These are phyloP conservation scores for Metschnikowia peoriensis DNA, from an alignment of 805 yeast species.

Conservation along the genomic window DNA sequence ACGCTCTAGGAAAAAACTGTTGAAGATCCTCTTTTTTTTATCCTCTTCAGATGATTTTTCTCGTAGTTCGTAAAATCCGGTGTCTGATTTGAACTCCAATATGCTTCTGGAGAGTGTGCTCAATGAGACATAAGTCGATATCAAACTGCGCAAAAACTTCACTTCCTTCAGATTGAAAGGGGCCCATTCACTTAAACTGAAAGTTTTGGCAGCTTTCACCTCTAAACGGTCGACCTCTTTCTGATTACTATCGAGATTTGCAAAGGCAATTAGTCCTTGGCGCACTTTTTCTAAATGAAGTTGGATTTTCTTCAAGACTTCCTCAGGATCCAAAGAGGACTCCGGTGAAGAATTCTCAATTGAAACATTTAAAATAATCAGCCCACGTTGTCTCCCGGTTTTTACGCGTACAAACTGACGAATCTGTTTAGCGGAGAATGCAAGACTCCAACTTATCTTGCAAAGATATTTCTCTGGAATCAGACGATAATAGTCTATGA, in stretches of 20 bases:
- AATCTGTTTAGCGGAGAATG: not conserved
- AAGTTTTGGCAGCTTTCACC: not conserved
- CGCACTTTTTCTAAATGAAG: not conserved
- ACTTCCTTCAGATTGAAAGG: not conserved
- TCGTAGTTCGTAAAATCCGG: not conserved
- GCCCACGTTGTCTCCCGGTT: not conserved
- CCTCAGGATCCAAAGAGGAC: not conserved
- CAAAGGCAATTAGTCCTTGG: not conserved
- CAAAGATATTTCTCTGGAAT: not conserved
- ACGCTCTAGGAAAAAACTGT: not conserved
- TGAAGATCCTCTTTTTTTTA: not conserved
- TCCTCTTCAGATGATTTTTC: not conserved
- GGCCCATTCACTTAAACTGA: not conserved
- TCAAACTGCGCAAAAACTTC: not conserved
- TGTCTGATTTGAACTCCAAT: not conserved
- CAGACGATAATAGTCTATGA: not conserved
- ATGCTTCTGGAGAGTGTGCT: not conserved
- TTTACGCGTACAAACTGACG: not conserved
- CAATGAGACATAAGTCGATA: not conserved
- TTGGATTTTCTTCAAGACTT: not conserved
- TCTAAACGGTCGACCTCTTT: not conserved
- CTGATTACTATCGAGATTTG: not conserved
- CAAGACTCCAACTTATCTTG: not conserved
- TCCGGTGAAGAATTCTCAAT: not conserved
- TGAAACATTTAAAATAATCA: not conserved